A percentile compares a stretch with the other conserved stretches of the same genome.
phyloP scores from a whole-genome alignment of 495 filamentous ascomycete species.

The Penicillium argentinense region DNA sequence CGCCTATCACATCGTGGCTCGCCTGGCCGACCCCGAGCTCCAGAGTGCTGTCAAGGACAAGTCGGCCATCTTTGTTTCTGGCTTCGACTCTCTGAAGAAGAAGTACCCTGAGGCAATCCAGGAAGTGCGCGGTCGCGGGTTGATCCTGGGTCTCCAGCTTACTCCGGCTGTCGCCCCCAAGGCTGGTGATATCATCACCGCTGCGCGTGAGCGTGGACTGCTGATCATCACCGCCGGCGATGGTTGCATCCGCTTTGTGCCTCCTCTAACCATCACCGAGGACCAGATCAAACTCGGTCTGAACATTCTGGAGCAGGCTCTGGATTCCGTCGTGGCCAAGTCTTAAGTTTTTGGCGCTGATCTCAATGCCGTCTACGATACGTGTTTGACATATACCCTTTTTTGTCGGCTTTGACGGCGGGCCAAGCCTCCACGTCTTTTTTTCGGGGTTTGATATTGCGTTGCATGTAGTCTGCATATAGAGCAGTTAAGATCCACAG shows the following conservation, averaged over 20 bases:
- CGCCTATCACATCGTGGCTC: constrained; percentile 78
- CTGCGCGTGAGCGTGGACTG: constrained; percentile 83
- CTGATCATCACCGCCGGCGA: constrained; percentile 89
- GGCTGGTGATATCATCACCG: constrained; percentile 65
- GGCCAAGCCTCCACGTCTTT: constrained; percentile 9
- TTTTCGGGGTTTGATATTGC: constrained; percentile 2
- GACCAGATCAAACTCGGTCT: constrained; percentile 75
- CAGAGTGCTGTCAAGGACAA: constrained; percentile 65
- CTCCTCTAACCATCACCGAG: constrained; percentile 73
- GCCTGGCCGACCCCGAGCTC: constrained; percentile 64
- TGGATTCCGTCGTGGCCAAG: constrained; percentile 50
- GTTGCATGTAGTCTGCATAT: neutral
- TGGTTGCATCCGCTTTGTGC: constrained; percentile 86
- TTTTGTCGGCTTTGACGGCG: constrained; percentile 2
- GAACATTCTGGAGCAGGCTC: constrained; percentile 72
- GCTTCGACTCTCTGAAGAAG: constrained; percentile 61
- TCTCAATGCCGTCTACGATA: constrained; percentile 17
- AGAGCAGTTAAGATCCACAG: neutral
- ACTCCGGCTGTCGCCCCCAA: constrained; percentile 61
- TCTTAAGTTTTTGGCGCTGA: constrained; percentile 10
- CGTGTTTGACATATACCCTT: constrained; percentile 29
- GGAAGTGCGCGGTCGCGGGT: constrained; percentile 78
- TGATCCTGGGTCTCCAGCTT: constrained; percentile 86
- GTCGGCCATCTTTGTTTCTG: constrained; percentile 59
- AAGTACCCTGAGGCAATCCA: constrained; percentile 70